Evolutionary conservation across 1,139 yeast genomes (phyloP).

Genomic region (Barnettozyma hawaiiensis): DNA sequence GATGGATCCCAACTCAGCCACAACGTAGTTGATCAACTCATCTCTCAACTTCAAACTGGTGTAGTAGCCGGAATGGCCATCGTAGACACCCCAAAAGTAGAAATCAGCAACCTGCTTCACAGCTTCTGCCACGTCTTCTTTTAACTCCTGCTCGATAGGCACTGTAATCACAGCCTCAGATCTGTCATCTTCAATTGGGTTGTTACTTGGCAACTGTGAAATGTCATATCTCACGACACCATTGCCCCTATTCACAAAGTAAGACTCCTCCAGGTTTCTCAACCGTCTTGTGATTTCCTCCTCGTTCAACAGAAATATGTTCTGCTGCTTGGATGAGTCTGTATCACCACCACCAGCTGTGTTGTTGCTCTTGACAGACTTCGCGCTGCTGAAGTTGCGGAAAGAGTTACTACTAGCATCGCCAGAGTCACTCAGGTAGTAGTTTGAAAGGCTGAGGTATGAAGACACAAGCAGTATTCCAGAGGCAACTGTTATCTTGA

Average conservation of each 20-base stretch:
- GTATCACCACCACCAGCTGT: neutral
- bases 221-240: constrained; percentile 93
- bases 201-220: constrained; percentile 84
- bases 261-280: constrained; percentile 75
- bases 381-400: constrained; percentile 24
- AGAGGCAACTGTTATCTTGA: constrained; percentile 27
- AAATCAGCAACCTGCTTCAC: constrained; percentile 53
- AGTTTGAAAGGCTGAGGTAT: constrained; percentile 28
- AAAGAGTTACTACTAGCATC: constrained; percentile 17
- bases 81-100: constrained; percentile 94
- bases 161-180: constrained; percentile 83
- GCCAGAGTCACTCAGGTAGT: constrained; percentile 22
- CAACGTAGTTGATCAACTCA: constrained; percentile 66
- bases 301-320: constrained; percentile 47
- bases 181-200: constrained; percentile 93
- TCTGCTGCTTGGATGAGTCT: constrained; percentile 21
- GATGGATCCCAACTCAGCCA: constrained; percentile 67
- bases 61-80: constrained; percentile 97
- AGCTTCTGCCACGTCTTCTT: neutral
- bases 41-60: constrained; percentile 83
- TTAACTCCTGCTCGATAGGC: constrained; percentile 43
- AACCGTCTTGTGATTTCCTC: constrained; percentile 68
- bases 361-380: constrained; percentile 15
- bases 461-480: constrained; percentile 32
- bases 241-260: constrained; percentile 71